Conservation (phyloP, 1,284 basidiomycete genomes). For the Melampsora americana region DNA sequence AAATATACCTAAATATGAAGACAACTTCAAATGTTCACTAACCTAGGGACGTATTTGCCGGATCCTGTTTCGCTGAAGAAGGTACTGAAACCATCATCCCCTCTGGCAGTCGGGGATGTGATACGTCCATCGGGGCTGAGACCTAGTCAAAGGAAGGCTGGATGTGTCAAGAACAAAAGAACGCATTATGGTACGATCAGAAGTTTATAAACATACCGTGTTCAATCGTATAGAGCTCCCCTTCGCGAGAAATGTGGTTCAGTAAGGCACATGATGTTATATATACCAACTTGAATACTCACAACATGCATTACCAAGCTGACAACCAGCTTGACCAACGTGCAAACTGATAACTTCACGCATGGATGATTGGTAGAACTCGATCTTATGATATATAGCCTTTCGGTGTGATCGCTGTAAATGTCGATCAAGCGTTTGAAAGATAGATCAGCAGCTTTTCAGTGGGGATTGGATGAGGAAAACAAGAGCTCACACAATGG, state of each 20-base stretch:
- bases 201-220: conserved; percentile 13
- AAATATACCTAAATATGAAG: conserved; percentile 45
- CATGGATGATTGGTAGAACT: background rate
- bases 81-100: conserved; percentile 89
- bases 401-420: background rate
- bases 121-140: conserved; percentile 90
- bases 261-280: background rate
- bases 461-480: background rate
- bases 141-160: conserved; percentile 57
- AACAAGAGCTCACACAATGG: no score
- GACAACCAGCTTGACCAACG: conserved; percentile 92
- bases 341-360: conserved; percentile 81
- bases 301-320: conserved; percentile 55
- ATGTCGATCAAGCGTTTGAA: background rate
- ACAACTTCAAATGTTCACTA: background rate
- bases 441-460: background rate
- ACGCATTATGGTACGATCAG: background rate
- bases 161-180: background rate
- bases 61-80: conserved; percentile 88
- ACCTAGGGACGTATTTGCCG: conserved; percentile 43
- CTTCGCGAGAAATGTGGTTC: background rate
- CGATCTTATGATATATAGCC: background rate
- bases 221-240: conserved; percentile 40
- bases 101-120: conserved; percentile 68
- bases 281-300: background rate